Evolutionary conservation across 495 filamentous ascomycete species (phyloP), one percentile per base, ranked within the genome.

Genomic region (Gamarada debralockiae): DNA sequence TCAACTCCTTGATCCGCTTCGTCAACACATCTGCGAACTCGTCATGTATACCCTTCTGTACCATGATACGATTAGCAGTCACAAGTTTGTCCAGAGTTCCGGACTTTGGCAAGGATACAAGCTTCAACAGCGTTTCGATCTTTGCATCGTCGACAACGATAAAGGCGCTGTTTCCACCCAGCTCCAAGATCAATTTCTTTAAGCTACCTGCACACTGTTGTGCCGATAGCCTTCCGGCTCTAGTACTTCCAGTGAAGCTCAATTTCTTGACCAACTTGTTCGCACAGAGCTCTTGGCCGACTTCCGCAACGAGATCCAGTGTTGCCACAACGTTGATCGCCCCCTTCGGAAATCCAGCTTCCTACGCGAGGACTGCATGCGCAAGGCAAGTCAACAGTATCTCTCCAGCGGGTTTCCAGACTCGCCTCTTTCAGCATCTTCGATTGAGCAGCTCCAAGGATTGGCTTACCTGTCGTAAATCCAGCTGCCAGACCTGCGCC

Each of bases 61-160:
- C 79, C 60, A 85, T 91, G 66, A 93, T 83, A 9, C 89, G 81
- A 70, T 93, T 95, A 21, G 89, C 88, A 57, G 86, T 91, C 18
- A 95, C 90, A 95, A 0, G 90, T 95, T 70, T 95, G 90, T 9
- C 90, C 90, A 0, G 85, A 89, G 40, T 80, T 83, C 23, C 90
- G 78, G 78, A 95, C 91, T 67, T 95, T 95, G 61, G 78, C 83
- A 21, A 78, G 62, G 29, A 95, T 74, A 6, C 84, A 86, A 3
- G 86, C 89, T 1, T 78, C 73, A 3, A 93, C 84, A 3, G 90
- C 90, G 72, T 71, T 42, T 89, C 85, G 33, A 95, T 67, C 59
- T 95, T 85, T 31, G 89, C 86, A 60, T 95, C 90, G 48, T 93
- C 86, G 59, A 95, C 95, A 13, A 95, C 88, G 48, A 96, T 93